Conservation (phyloP, 805 yeast species). For the Metschnikowia lunata region DNA sequence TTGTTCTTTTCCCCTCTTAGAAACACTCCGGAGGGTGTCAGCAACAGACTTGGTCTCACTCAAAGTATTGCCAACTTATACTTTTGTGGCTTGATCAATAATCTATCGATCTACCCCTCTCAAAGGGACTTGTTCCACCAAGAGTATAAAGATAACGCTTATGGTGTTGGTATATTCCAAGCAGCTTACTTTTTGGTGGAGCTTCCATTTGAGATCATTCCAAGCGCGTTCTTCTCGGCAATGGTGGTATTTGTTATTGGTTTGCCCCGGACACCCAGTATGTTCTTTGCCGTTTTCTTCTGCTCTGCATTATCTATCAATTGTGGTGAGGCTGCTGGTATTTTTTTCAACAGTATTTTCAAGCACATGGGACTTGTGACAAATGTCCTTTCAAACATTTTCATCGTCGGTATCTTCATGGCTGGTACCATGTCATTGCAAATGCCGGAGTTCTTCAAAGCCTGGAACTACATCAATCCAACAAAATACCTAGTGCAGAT, state of each 20-base stretch:
- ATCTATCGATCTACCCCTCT: conserved; percentile 67
- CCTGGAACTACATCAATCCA: conserved; percentile 74
- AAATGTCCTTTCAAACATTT: conserved; percentile 60
- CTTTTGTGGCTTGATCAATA: conserved; percentile 76
- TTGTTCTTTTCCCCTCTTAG: conserved; percentile 52
- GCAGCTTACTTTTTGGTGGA: conserved; percentile 56
- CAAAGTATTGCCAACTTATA: conserved; percentile 72
- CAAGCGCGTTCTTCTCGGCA: conserved; percentile 54
- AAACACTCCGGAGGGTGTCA: conserved; percentile 45
- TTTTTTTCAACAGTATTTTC: conserved; percentile 69
- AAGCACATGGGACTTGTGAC: conserved; percentile 77
- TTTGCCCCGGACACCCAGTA: conserved; percentile 59
- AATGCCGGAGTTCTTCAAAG: conserved; percentile 67
- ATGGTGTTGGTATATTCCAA: conserved; percentile 62
- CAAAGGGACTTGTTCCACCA: conserved; percentile 75
- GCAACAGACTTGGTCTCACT: conserved; percentile 66
- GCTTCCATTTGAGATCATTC: conserved; percentile 61
- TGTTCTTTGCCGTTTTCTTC: conserved; percentile 63
- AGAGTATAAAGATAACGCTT: conserved; percentile 70
- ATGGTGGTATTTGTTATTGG: conserved; percentile 70
- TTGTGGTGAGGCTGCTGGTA: conserved; percentile 84
- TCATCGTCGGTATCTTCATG: conserved; percentile 75
- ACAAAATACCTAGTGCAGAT: conserved; percentile 65
- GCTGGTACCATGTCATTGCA: conserved; percentile 78
- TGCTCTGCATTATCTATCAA: conserved; percentile 51